Evolutionary conservation across 768 basidiomycete genomes (phyloP), one percentile per base, ranked within the genome.

Genomic region (Lentinula sp.): DNA sequence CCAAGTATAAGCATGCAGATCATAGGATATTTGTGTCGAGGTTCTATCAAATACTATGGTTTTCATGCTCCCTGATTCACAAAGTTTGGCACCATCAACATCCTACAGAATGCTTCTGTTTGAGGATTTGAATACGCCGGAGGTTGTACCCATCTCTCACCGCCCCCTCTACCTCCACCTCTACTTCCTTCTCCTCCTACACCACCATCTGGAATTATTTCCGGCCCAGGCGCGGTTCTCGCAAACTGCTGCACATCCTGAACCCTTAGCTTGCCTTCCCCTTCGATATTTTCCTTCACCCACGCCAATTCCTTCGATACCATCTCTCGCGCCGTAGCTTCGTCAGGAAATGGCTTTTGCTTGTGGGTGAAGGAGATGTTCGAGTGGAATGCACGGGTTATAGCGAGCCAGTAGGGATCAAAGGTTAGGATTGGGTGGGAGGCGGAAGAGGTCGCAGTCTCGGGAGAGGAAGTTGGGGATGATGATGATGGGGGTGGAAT

Each of bases 381-480:
- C 0, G 88, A 86, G 62, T 93, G 84, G 65, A 95, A 89, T 0
- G 93, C 93, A 6, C 91, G 88, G 4, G 86, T 86, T 67, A 99
- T 93, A 0, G 94, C 95, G 51, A 98, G 84, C 97, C 97, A 99
- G 70, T 93, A 86, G 0, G 88, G 87, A 67, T 98, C 95, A 71
- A 84, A 97, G 13, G 81, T 79, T 18, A 98, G 67, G 0, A 62
- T 64, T 4, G 82, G 80, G 8, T 52, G 50, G 31, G 57, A 39
- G 57, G 52, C 42, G 28, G 62, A 59, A 56, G 69, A 58, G 51
- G 49, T 43, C 54, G 65, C 63, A 1, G 70, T 62, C 48, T 67
- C 65, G 4, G 18, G 49, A 50, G 11, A 13, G 18, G 28, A 28
- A 39, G 37, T 8, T 39, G 7, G 37, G 0, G 7, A 8, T 2